Evolutionary conservation across 2,329 filamentous ascomycete genomes (phyloP), one percentile per base, ranked within the genome.

Genomic region (Penicillium sp.): DNA sequence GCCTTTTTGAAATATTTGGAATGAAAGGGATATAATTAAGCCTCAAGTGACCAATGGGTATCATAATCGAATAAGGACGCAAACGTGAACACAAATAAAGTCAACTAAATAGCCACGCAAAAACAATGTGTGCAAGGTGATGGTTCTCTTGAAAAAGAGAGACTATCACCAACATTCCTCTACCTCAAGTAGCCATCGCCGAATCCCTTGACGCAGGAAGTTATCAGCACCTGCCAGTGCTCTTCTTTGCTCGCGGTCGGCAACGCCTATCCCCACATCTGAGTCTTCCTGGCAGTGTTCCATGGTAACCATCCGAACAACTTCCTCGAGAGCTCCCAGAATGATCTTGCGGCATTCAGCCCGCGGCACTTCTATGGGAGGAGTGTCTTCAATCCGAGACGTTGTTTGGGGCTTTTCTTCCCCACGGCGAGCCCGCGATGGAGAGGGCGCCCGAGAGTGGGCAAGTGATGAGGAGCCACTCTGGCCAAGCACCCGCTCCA

Each of bases 271-370:
- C 32, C 63, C 64, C n/a, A 51, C 51, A 26, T 67, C 66, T 9
- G 63, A 54, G 37, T 71, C 67, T 42, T 73, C 66, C 37, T 66
- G 71, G 44, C 66, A 68, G 48, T 72, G 67, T 49, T 76, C 73
- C 5, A 73, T 73, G 11, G 73, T 74, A n/a, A 81, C 78, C 43
- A 74, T 73, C 46, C 71, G 74, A 32, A 79, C 78, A 3, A 82
- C 73, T 47, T 78, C 70, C 62, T 81, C 77, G 13, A 82, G 64
- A 4, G 79, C 78, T 45, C 77, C 77, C 9, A 81, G 73, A 0
- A 82, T 74, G 47, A 77, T 71, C 34, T 73, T 71, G 46, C 75
- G 76, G 57, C 78, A 81, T 55, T 81, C 77, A 3, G 66, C 69
- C 18, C 73, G 71, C 5, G 75, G 70, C 2, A 77, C 68, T 55